Evolutionary conservation across 2,329 filamentous ascomycete species (phyloP).

Genomic region (Purpureocillium lavendulum): DNA sequence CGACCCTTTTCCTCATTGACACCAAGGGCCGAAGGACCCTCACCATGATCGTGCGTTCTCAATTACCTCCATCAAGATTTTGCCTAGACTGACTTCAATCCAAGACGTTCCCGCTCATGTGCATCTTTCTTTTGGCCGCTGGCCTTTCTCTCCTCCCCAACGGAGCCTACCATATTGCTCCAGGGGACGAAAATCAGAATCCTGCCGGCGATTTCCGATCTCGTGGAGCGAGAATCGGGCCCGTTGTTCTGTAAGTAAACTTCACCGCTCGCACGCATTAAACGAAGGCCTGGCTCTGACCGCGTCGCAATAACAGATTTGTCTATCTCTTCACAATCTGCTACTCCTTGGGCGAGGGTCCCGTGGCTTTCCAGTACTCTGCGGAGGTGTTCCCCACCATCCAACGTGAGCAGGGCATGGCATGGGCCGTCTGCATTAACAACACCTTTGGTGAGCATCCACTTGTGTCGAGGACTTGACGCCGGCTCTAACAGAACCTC

Average conservation of each 20-base stretch:
- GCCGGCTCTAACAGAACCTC: background rate
- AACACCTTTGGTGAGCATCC: conserved; percentile 15
- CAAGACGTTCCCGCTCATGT: conserved; percentile 18
- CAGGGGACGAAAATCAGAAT: conserved; percentile 7
- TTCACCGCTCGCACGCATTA: no score
- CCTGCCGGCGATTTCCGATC: conserved; percentile 7
- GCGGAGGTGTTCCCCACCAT: conserved; percentile 60
- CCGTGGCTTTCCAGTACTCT: conserved; percentile 55
- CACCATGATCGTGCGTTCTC: conserved; percentile 13
- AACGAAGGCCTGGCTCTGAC: background rate
- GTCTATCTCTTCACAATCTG: conserved; percentile 19
- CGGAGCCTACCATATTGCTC: conserved; percentile 9
- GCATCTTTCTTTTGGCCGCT: conserved; percentile 16
- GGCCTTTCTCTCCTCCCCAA: conserved; percentile 14
- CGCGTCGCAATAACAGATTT: conserved; percentile 8
- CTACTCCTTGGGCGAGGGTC: conserved; percentile 43
- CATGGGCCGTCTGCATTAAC: conserved; percentile 42
- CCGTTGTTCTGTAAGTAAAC: conserved; percentile 10
- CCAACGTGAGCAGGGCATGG: conserved; percentile 61
- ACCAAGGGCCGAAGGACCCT: conserved; percentile 17
- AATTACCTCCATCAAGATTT: background rate
- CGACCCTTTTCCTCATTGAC: conserved; percentile 20
- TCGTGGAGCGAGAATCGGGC: conserved; percentile 10
- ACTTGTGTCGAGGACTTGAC: background rate
- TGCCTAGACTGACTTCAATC: conserved; percentile 2